These are phyloP conservation scores for Paecilomyces variotii DNA, from an alignment of 2,329 filamentous ascomycete species.

Conservation along the genomic window DNA sequence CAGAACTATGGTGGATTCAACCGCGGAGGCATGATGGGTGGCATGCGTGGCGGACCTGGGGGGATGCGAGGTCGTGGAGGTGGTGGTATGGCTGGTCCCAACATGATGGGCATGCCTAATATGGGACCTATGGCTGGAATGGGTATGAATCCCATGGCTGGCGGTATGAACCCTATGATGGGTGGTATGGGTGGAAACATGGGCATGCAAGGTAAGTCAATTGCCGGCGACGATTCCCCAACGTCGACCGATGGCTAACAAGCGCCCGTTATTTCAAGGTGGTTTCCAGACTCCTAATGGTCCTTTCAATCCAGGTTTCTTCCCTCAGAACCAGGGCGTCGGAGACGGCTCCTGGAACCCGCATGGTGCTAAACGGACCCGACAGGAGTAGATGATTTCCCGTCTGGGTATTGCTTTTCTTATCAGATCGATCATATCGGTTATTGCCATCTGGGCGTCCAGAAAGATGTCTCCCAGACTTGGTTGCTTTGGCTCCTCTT, in stretches of 20 bases:
- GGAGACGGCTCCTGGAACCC: conserved; percentile 67
- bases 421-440: conserved; percentile 2
- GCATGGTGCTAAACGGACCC: conserved; percentile 69
- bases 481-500: conserved; percentile 12
- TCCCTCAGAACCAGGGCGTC: conserved; percentile 44
- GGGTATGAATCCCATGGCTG: conserved; percentile 47
- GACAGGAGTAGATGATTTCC: conserved; percentile 52
- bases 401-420: neutral
- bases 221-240: conserved; percentile 14
- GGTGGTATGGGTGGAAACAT: conserved; percentile 39
- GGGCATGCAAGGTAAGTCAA: conserved; percentile 42
- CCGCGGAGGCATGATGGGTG: conserved; percentile 46
- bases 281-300: conserved; percentile 62
- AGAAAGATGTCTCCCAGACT: neutral
- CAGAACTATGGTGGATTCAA: conserved; percentile 41
- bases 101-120: conserved; percentile 45
- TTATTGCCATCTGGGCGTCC: neutral
- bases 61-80: conserved; percentile 53
- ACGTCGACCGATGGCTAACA: conserved; percentile 11
- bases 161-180: conserved; percentile 54
- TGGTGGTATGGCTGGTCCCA: conserved; percentile 47
- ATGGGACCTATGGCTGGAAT: conserved; percentile 46
- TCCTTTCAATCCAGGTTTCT: conserved; percentile 69
- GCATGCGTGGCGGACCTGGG: conserved; percentile 47
- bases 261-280: conserved; percentile 28